These are phyloP conservation scores for Allium fistulosum DNA, from an alignment of 106 monocot species.

Conservation along the genomic window DNA sequence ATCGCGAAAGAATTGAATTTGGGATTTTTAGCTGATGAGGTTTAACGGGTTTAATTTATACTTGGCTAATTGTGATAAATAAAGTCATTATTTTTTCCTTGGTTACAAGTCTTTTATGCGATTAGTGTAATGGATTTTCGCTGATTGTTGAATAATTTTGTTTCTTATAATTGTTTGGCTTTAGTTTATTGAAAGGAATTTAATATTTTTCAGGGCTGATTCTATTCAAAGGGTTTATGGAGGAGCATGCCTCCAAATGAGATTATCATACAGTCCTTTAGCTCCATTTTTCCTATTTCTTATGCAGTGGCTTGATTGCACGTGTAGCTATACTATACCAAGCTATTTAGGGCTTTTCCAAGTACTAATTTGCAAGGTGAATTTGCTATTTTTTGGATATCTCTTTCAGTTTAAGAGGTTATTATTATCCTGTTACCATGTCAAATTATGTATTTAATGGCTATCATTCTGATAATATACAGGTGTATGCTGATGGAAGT, in stretches of 20 bases:
- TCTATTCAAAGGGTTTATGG: constrained; percentile 63
- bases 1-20: background rate
- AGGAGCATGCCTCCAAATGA: constrained; percentile 86
- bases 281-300: constrained; percentile 62
- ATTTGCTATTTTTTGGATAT: background rate
- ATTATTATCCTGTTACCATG: background rate
- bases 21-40: background rate
- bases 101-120: too few relatives aligned
- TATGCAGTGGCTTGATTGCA: constrained; percentile 64
- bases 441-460: background rate
- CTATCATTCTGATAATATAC: background rate
- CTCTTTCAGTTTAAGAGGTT: background rate
- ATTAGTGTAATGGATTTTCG: too few relatives aligned
- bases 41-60: background rate
- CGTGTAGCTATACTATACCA: constrained; percentile 48
- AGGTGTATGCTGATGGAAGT: constrained; percentile 72
- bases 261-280: constrained; percentile 57
- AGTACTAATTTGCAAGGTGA: constrained; percentile 75
- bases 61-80: background rate
- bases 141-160: too few relatives aligned
- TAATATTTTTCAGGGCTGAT: constrained; percentile 48
- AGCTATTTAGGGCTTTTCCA: constrained; percentile 80
- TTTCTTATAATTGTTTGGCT: too few relatives aligned
- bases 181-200: too few relatives aligned
- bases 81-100: background rate